Percentiles rank a stretch among this genome's conserved stretches.
These are phyloP conservation scores for Excoecaria cochinchinensis DNA, from an alignment of 345 rosid species.

Conservation along the genomic window DNA sequence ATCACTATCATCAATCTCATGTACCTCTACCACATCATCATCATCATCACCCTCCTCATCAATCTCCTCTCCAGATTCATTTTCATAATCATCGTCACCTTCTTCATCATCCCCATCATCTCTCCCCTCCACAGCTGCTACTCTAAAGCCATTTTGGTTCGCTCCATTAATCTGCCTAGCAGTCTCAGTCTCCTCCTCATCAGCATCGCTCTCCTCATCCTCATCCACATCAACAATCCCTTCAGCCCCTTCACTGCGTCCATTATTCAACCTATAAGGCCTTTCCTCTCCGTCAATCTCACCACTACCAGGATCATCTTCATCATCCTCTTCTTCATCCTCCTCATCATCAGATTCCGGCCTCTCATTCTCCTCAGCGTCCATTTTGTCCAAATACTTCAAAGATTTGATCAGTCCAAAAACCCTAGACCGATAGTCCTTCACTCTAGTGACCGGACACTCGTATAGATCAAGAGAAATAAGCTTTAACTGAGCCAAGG, in stretches of 20 bases:
- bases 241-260: slow-evolving; percentile 49
- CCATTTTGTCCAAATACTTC: slow-evolving; percentile 84
- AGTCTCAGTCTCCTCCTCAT: slow-evolving; percentile 57
- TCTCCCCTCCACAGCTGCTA: slow-evolving; percentile 25
- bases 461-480: slow-evolving; percentile 77
- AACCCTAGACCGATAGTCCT: slow-evolving; percentile 82
- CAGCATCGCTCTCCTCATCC: slow-evolving; percentile 73
- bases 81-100: slow-evolving; percentile 28
- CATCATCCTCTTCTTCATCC: slow-evolving; percentile 60
- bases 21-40: slow-evolving; percentile 44
- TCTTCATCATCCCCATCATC: slow-evolving; percentile 12
- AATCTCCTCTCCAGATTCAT: slow-evolving; percentile 24
- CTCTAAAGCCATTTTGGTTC: slow-evolving; percentile 45
- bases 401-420: slow-evolving; percentile 64
- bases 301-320: slow-evolving; percentile 69
- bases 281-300: slow-evolving; percentile 66
- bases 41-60: slow-evolving; percentile 18
- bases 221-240: slow-evolving; percentile 52
- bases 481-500: slow-evolving; percentile 57
- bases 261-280: slow-evolving; percentile 44
- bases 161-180: slow-evolving; percentile 35
- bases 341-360: slow-evolving; percentile 81
- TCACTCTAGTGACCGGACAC: slow-evolving; percentile 73
- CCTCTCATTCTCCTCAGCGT: slow-evolving; percentile 71
- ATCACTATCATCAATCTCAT: slow-evolving; percentile 38